Conservation (phyloP, 225 moss, liverwort and hornwort genomes). For the Pseudoscleropodium purum region DNA sequence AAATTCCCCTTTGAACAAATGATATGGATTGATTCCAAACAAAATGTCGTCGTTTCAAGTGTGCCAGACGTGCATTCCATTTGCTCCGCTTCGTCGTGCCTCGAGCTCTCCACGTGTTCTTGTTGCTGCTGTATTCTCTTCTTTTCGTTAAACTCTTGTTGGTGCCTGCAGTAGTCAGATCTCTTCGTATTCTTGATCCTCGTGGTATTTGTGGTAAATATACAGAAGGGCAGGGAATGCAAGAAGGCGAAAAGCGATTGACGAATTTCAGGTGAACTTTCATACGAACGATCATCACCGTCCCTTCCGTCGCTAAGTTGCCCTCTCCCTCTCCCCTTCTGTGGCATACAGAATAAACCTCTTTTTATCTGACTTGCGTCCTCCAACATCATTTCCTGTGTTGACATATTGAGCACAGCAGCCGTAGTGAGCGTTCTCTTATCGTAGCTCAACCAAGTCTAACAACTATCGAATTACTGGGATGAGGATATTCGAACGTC, state of each 20-base stretch:
- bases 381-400: background rate
- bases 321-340: background rate
- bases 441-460: background rate
- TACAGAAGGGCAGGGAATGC: background rate
- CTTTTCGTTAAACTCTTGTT: background rate
- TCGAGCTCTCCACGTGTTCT: background rate
- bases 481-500: background rate
- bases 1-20: background rate
- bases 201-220: background rate
- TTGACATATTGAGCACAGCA: background rate
- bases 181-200: background rate
- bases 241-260: background rate
- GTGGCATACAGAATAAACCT: background rate
- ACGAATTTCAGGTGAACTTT: slow-evolving; percentile 9
- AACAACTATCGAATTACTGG: background rate
- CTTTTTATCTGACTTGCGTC: background rate
- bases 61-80: background rate
- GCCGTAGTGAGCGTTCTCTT: background rate
- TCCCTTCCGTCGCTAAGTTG: background rate
- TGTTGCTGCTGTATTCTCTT: background rate
- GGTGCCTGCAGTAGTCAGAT: background rate
- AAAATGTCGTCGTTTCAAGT: background rate
- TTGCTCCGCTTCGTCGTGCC: background rate
- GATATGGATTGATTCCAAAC: background rate
- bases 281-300: too few species aligned